Evolutionary conservation across 805 yeast species (phyloP), one percentile per base, ranked within the genome.

Genomic region (Spathaspora passalidarum): DNA sequence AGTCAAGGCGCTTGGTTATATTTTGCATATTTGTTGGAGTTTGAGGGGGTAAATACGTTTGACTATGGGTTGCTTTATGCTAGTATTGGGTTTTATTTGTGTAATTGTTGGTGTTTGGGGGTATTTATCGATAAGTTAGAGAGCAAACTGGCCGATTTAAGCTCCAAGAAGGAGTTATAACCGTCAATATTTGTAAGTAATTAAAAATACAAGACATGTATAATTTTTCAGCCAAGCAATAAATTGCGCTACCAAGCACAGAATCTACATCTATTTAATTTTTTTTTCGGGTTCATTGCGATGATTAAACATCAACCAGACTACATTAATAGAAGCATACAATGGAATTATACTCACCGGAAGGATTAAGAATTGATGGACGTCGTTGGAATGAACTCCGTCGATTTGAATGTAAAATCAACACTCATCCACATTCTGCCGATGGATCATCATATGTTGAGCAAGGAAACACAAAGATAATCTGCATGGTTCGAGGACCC

Each of bases 311-410:
- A 6, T 22, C 34, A 11, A 9, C 7, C 38, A 36, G 9, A n/a
- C n/a, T 9, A 7, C 21, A 9, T 11, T 13, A 36, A n/a, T 26
- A 26, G 13, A 10, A n/a, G 32, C 4, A 11, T 8, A 39, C 87
- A 45, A 66, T 82, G 55, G 99, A 94, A 71, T 66, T 94, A 38
- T 92, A 88, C 61, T 91, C 97, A 0, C 97, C 97, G 5, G 98
- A 94, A 66, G 99, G 99, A 4, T 75, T 94, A 40, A 75, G 99
- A 52, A 72, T 85, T 11, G 98, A 94, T 62, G 99, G 99, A 1
- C 81, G 99, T 56, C 77, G 99, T 51, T 90, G 94, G 90, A 89
- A 92, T 57, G 99, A 94, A 63, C 75, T 91, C 38, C 82, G 98
- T 42, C 76, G 83, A 23, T 88, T 94, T 57, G 80, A 80, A 32